These are phyloP conservation scores for Pistacia integerrima DNA, from an alignment of 345 rosid species.

Conservation along the genomic window DNA sequence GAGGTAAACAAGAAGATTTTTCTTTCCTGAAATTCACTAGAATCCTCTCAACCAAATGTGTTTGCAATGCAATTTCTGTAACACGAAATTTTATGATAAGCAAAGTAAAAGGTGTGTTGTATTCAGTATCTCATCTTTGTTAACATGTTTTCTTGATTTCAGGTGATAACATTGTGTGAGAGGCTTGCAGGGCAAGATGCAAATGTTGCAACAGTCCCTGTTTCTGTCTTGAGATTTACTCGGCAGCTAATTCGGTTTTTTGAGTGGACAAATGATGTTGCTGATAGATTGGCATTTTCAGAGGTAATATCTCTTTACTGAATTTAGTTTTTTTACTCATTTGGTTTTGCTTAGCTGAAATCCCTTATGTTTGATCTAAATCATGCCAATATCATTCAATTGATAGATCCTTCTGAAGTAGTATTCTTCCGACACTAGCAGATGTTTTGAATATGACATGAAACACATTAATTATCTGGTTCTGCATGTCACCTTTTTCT, in stretches of 20 bases:
- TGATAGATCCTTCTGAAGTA: background rate
- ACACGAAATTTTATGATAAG: background rate
- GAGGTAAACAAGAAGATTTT: constrained; percentile 57
- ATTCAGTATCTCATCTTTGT: constrained; percentile 7
- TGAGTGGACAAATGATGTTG: constrained; percentile 96
- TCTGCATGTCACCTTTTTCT: too few relatives aligned
- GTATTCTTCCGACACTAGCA: background rate
- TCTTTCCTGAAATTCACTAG: background rate
- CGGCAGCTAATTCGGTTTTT: constrained; percentile 78
- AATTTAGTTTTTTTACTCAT: background rate
- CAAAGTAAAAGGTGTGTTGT: background rate
- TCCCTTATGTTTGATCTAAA: constrained; percentile 2
- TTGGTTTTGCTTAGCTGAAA: background rate
- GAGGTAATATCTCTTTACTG: constrained; percentile 54
- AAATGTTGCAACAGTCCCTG: constrained; percentile 93
- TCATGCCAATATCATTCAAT: background rate
- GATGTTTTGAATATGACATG: too few relatives aligned
- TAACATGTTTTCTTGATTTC: constrained; percentile 17
- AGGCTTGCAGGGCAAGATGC: constrained; percentile 99
- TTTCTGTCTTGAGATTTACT: constrained; percentile 72
- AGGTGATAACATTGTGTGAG: constrained; percentile 94
- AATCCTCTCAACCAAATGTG: background rate
- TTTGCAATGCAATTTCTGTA: background rate
- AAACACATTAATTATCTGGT: background rate
- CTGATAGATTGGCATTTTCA: constrained; percentile 92